A percentile compares a stretch with the other conserved stretches of the same genome.
phyloP scores from a whole-genome alignment of 352 stramenopile species.

The Pythium vanterpoolii region DNA sequence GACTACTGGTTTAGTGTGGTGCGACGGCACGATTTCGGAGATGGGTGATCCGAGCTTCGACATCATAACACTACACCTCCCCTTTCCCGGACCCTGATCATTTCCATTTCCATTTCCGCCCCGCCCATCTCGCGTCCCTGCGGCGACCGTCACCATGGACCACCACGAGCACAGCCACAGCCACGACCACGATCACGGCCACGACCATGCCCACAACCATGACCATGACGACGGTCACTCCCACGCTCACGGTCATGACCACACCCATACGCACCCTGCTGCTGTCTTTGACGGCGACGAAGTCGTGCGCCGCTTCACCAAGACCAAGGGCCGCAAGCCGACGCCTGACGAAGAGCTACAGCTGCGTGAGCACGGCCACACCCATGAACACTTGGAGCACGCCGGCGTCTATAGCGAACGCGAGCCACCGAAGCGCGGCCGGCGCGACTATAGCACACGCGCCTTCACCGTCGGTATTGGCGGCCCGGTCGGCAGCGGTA shows the following conservation, averaged over 20 bases:
- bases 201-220: constrained; percentile 24
- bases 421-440: constrained; percentile 37
- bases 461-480: constrained; percentile 96
- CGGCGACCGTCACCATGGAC: constrained; percentile 13
- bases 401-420: constrained; percentile 69
- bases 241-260: constrained; percentile 28
- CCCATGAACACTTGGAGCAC: constrained; percentile 86
- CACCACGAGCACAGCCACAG: constrained; percentile 15
- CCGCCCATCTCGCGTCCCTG: too few relatives aligned
- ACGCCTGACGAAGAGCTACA: constrained; percentile 76
- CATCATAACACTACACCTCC: neutral
- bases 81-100: too few relatives aligned
- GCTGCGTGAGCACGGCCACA: constrained; percentile 83
- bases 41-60: neutral
- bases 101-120: too few relatives aligned
- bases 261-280: constrained; percentile 30
- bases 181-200: constrained; percentile 19
- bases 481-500: constrained; percentile 93
- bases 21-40: neutral
- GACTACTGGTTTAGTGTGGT: constrained; percentile 13
- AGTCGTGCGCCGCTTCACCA: constrained; percentile 62
- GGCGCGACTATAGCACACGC: constrained; percentile 78
- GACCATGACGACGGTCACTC: constrained; percentile 22
- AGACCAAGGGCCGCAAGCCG: constrained; percentile 51
- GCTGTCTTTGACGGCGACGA: constrained; percentile 54